Evolutionary conservation across 768 basidiomycete species (phyloP).

Genomic region (Fomitopsis pulvina): DNA sequence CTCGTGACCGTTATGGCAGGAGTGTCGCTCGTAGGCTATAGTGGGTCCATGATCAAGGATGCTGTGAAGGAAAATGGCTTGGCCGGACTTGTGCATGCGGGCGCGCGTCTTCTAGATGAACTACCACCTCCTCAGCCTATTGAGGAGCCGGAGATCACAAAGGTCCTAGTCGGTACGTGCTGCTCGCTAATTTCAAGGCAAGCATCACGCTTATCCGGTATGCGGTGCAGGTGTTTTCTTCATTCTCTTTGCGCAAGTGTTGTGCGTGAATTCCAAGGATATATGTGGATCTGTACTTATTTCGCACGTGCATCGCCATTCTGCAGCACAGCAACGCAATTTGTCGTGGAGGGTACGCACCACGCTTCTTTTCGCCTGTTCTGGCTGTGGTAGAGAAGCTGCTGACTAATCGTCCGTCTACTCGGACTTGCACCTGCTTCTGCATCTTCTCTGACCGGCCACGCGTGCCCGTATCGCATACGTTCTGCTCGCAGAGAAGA

Average conservation of each 20-base stretch:
- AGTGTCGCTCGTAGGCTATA: slow-evolving; percentile 79
- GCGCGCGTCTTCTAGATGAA: slow-evolving; percentile 24
- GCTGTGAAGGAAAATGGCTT: slow-evolving; percentile 38
- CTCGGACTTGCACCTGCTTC: background rate
- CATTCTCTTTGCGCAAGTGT: slow-evolving; percentile 89
- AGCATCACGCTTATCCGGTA: too few species aligned
- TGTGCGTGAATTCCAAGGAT: slow-evolving; percentile 58
- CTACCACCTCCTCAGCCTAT: slow-evolving; percentile 36
- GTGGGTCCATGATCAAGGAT: slow-evolving; percentile 84
- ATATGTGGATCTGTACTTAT: slow-evolving; percentile 6
- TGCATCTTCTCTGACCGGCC: background rate
- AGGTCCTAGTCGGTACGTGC: slow-evolving; percentile 63
- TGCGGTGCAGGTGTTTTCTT: slow-evolving; percentile 71
- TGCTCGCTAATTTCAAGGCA: too few species aligned
- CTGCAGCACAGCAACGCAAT: slow-evolving; percentile 79
- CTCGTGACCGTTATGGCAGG: slow-evolving; percentile 85
- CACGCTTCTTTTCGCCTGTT: background rate
- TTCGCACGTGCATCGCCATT: slow-evolving; percentile 6
- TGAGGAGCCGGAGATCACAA: slow-evolving; percentile 58
- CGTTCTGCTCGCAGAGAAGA: slow-evolving; percentile 53
- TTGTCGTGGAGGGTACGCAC: slow-evolving; percentile 67
- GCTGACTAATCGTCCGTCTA: background rate
- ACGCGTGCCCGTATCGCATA: background rate
- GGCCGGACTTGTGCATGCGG: slow-evolving; percentile 12
- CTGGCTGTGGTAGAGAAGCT: background rate